Evolutionary conservation across 2,329 filamentous ascomycete genomes (phyloP).

Genomic region (Trichoderma harzianum): DNA sequence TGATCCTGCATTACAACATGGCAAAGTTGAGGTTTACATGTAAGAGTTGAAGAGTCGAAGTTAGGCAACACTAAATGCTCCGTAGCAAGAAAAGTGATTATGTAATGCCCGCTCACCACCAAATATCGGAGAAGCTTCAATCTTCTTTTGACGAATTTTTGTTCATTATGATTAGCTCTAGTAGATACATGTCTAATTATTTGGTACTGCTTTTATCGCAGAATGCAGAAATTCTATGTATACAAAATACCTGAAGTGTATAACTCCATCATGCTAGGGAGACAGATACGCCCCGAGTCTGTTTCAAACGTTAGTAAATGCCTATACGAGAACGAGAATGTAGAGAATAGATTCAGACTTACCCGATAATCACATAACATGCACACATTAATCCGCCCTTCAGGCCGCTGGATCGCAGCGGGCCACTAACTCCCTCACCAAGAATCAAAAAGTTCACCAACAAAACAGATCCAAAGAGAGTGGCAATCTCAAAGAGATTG

Average conservation of each 20-base stretch:
- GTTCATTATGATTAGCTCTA: conserved; percentile 5
- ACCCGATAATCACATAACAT: conserved; percentile 52
- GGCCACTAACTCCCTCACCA: conserved; percentile 63
- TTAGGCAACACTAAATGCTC: not conserved
- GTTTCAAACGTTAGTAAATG: not conserved
- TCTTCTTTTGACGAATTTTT: not conserved
- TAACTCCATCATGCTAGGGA: not conserved
- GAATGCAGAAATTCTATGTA: conserved; percentile 1
- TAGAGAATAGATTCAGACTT: conserved; percentile 17
- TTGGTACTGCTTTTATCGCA: not conserved
- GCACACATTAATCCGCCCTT: conserved; percentile 57
- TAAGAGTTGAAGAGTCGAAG: not conserved
- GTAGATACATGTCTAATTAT: not conserved
- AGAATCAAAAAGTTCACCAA: conserved; percentile 74
- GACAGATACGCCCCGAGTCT: conserved; percentile 16
- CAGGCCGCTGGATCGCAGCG: conserved; percentile 46
- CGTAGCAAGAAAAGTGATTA: not conserved
- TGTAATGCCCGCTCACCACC: not conserved
- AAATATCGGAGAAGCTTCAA: not conserved
- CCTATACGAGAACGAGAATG: not conserved
- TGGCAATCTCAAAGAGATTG: conserved; percentile 71
- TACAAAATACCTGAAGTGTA: not conserved
- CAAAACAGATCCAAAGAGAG: conserved; percentile 66
- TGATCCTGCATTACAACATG: not conserved
- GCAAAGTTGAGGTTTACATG: not conserved